Evolutionary conservation across 768 basidiomycete genomes (phyloP), one percentile per base, ranked within the genome.

Genomic region (Suillus luteus): DNA sequence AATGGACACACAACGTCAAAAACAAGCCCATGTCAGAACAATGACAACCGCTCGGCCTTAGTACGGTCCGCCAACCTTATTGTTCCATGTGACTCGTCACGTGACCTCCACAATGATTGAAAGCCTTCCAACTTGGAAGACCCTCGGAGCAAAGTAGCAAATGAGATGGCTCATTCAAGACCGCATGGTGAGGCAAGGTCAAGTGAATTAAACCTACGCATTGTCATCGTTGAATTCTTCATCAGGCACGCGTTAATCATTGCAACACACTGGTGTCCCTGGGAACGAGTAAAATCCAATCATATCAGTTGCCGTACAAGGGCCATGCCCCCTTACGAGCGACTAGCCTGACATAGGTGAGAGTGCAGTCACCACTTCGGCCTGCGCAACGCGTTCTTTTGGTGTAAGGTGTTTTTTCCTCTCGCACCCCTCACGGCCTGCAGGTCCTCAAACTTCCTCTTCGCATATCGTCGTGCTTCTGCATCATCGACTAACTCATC

Each of bases 401-500:
- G 82, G 31, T 80, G 81, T n/a, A 90, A 76, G 1, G 91, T 93
- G 59, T 87, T 87, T 67, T 83, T 83, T 9, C 93, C 92, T 69
- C 80, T 86, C 17, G 86, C 86, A 22, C 85, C 88, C 69, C 89
- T 83, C 49, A 86, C 84, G 6, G 75, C 72, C 76, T 93, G 89
- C 55, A 95, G 76, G 60, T 93, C 91, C 65, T 85, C 85, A 76
- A 94, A 95, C 79, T 96, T 96, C 79, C 85, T 87, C 79, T 95
- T 95, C n/a, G 95, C 90, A 72, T 95, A 95, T 65, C 88, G 83
- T 73, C 86, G 87, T 33, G 92, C 85, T 76, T 95, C 91, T 2
- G 92, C 88, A 77, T 96, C 94, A 69, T 92, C 92, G 59, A 96
- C 86, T 41, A 96, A 81, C 70, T 96, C 95, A 65, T 95, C 93